Base-by-base conservation (phyloP, 768 basidiomycete genomes). In the Amanita molliuscula region DNA sequence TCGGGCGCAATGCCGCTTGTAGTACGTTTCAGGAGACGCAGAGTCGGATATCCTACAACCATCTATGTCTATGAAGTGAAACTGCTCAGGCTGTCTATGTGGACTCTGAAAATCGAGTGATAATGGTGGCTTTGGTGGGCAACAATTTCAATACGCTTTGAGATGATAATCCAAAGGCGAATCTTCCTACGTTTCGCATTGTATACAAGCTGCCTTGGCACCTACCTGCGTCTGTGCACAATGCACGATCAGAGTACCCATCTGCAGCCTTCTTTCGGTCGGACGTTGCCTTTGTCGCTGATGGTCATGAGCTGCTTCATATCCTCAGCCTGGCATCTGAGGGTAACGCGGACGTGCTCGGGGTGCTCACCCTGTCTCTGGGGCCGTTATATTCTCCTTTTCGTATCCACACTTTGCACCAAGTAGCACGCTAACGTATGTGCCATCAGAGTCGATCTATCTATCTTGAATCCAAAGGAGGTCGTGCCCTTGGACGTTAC, bases 11-110 rank as follows among this genome's bases (percentile, higher is more conserved):
- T 75, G 0, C 78, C 79, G 6, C 70, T 91, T 18, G n/a, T n/a
- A n/a, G n/a, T n/a, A 79, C 82, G 1, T 86, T 90, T 57, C 76
- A 87, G 51, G 90, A 92, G 57, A 83, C 91, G 49, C 83, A 87
- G 61, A 87, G 84, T 58, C 73, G 90, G 44, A 87, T 93, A 52
- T 76, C 82, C 13, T 86, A 92, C 63, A 91, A 93, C 56, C 90
- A 93, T 59, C 73, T 93, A 11, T 65, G 73, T 10, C 64, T 78
- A 3, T 74, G 76, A 16, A 60, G 61, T 13, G 61, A 71, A 31
- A 67, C 70, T 9, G 65, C 69, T 18, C 68, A 69, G 20, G 79
- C 79, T 2, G 65, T 81, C 23, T 93, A 90, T 57, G 65, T 92
- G 21, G 89, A 91, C 57, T 68, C 74, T 29, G 69, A 77, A 3